These are phyloP conservation scores for Scleromitrula shiraiana DNA, from an alignment of 2,329 filamentous ascomycete genomes.

Conservation along the genomic window DNA sequence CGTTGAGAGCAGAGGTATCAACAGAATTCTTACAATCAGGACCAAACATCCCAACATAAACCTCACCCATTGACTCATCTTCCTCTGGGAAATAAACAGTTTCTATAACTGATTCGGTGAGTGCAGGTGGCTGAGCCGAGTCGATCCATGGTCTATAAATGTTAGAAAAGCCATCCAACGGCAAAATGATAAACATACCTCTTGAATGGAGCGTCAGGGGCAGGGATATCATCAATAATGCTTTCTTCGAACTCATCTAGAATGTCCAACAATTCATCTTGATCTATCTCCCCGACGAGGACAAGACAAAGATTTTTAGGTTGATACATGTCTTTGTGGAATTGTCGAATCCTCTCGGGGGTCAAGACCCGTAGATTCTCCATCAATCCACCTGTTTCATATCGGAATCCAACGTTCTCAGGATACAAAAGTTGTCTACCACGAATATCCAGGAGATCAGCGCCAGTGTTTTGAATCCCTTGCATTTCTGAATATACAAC, in stretches of 20 bases:
- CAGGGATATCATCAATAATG: conserved; percentile 74
- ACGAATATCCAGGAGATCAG: conserved; percentile 80
- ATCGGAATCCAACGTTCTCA: conserved; percentile 83
- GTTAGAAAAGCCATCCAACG: conserved; percentile 9
- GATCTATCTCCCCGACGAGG: conserved; percentile 85
- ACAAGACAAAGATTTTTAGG: conserved; percentile 89
- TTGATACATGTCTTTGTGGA: conserved; percentile 96
- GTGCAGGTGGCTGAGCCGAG: conserved; percentile 65
- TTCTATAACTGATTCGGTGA: conserved; percentile 66
- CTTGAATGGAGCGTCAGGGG: conserved; percentile 66
- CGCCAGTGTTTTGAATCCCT: conserved; percentile 75
- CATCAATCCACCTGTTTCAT: conserved; percentile 98
- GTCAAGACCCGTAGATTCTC: conserved; percentile 80
- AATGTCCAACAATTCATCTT: conserved; percentile 69
- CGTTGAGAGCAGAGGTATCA: conserved; percentile 63
- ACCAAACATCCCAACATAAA: conserved; percentile 79
- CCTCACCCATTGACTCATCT: conserved; percentile 86
- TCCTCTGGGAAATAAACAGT: conserved; percentile 91
- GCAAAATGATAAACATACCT: conserved; percentile 24
- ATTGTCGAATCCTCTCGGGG: conserved; percentile 83
- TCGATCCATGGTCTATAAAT: conserved; percentile 73
- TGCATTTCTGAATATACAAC: conserved; percentile 99
- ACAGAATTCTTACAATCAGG: conserved; percentile 68
- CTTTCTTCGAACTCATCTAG: conserved; percentile 83
- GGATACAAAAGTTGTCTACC: conserved; percentile 79